Evolutionary conservation across 1,284 basidiomycete genomes (phyloP), one percentile per base, ranked within the genome.

Genomic region (Xerocomus nothofagi): DNA sequence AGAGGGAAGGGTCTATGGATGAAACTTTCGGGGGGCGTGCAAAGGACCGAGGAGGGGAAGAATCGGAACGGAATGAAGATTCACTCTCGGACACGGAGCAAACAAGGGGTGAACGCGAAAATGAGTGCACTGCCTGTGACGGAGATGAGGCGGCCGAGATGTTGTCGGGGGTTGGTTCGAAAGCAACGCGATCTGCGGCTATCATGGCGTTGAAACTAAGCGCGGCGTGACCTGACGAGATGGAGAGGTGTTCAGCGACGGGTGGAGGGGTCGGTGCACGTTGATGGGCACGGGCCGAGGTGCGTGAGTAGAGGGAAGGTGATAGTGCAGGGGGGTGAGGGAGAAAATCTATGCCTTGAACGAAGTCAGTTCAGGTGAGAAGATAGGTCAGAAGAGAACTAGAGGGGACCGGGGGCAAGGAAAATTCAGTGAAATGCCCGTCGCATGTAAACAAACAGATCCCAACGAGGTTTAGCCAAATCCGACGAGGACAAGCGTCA

Each of bases 1-100:
- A 86, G 44, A 79, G 81, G 4, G 78, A 74, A 24, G 85, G 82
- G 66, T 87, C 84, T 40, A 83, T 70, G 14, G 70, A 59, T 45
- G 74, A 55, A 30, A 65, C 62, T 56, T 77, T 78, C 23, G 77
- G 73, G 31, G 76, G 78, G 40, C 75, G 74, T 45, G 73, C 68
- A 57, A 77, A 77, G 50, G 67, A 67, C 23, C 57, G 67, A 26
- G 66, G 68, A 50, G 67, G 69, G 44, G 67, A 67, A 34, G 69
- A 61, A 51, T 76, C 73, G 37, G 68, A 69, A 37, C 65, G 64
- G 48, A 68, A 63, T 39, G 63, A 66, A 49, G 71, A 61, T 27
- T 78, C 77, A 34, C 69, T 60, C 34, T 73, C 71, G 17, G 72
- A 71, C 6, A 61, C 64, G 39, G 71, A 68, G 48, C 69, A 63